Conservation (phyloP, 805 yeast species). For the Metschnikowia amazonensis region DNA sequence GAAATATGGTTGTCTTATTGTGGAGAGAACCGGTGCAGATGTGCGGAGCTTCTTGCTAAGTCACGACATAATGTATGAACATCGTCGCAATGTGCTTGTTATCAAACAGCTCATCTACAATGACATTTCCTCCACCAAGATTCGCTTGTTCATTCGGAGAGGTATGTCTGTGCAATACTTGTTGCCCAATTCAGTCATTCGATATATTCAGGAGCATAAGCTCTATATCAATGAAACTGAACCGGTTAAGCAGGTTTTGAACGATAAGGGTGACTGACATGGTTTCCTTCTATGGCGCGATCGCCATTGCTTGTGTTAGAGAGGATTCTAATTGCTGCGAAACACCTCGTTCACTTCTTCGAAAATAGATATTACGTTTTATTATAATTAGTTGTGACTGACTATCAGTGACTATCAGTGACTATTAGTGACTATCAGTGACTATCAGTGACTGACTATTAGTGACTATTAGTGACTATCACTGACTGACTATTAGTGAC, state of each 20-base stretch:
- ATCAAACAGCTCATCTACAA: constrained; percentile 95
- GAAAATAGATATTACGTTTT: not conserved
- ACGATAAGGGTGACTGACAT: constrained; percentile 24
- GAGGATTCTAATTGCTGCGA: not conserved
- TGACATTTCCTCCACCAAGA: constrained; percentile 93
- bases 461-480: not conserved
- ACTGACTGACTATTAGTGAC: not conserved
- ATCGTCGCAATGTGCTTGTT: constrained; percentile 85
- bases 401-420: not conserved
- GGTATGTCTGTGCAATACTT: constrained; percentile 96
- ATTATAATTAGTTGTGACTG: not conserved
- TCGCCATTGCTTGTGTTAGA: not conserved
- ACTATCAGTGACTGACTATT: not conserved
- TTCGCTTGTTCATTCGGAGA: constrained; percentile 83
- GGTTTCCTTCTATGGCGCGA: not conserved
- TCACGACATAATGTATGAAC: constrained; percentile 97
- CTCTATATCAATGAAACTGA: constrained; percentile 82
- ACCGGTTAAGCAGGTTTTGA: constrained; percentile 85
- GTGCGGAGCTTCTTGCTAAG: constrained; percentile 87
- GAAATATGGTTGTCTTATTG: constrained; percentile 91
- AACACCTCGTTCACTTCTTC: not conserved
- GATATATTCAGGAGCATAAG: constrained; percentile 90
- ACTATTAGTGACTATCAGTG: too few relatives aligned
- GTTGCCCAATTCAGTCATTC: constrained; percentile 88
- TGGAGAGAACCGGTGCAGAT: constrained; percentile 95